A percentile compares a stretch with the other conserved stretches of the same genome.
These are phyloP conservation scores for Coemansia sp. DNA, from an alignment of 192 early-diverging fungal genomes.

Conservation along the genomic window DNA sequence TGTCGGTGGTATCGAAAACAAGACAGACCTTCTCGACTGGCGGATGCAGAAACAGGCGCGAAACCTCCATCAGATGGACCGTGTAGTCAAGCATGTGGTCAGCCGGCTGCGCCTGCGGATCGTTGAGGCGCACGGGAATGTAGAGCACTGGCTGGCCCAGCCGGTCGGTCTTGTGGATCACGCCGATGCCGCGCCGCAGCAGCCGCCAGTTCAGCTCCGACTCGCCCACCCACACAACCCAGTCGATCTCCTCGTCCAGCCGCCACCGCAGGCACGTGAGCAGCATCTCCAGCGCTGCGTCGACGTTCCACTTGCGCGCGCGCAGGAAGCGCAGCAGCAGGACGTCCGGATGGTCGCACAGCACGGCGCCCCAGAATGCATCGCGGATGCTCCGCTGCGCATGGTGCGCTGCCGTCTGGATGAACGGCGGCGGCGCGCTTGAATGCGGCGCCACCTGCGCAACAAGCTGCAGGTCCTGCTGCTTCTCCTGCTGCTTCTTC, in stretches of 20 bases:
- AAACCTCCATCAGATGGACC: conserved; percentile 63
- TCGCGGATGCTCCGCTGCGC: conserved; percentile 47
- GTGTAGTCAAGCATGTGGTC: conserved; percentile 68
- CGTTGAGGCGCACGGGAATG: conserved; percentile 58
- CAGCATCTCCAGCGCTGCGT: conserved; percentile 74
- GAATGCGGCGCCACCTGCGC: conserved; percentile 16
- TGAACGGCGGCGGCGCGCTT: conserved; percentile 28
- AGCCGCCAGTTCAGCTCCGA: conserved; percentile 51
- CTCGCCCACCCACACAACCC: conserved; percentile 62
- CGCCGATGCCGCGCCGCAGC: conserved; percentile 58
- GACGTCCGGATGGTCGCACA: conserved; percentile 70
- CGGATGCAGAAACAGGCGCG: conserved; percentile 56
- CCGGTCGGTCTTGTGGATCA: conserved; percentile 55
- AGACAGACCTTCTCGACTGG: conserved; percentile 66
- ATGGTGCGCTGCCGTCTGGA: background rate
- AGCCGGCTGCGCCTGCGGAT: conserved; percentile 58
- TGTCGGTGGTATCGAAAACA: conserved; percentile 80
- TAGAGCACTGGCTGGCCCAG: conserved; percentile 60
- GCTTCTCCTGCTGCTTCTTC: background rate
- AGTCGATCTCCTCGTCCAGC: conserved; percentile 58
- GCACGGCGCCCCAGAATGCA: conserved; percentile 64
- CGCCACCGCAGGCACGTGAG: conserved; percentile 75
- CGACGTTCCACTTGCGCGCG: conserved; percentile 86
- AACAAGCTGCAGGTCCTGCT: conserved; percentile 33
- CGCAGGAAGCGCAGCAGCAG: conserved; percentile 80